Conservation (phyloP, 345 rosid genomes). For the Linum usitatissimum region DNA sequence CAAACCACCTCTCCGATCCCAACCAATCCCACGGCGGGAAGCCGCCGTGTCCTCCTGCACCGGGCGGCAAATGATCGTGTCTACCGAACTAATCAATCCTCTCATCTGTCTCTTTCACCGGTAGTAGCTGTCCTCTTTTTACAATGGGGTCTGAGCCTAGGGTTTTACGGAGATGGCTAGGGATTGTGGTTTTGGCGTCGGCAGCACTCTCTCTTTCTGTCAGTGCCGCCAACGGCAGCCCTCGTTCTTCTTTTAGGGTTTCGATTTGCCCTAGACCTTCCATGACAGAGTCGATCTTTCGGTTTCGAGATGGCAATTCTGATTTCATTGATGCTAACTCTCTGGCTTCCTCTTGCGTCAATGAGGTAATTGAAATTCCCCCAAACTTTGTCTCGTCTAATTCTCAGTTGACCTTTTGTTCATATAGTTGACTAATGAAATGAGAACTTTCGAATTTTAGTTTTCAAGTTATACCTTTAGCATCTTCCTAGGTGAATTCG, state of each 20-base stretch:
- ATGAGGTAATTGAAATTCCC: constrained; percentile 38
- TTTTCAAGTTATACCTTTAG: too few relatives aligned
- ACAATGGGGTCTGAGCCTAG: constrained; percentile 19
- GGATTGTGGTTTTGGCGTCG: constrained; percentile 3
- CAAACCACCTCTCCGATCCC: too few relatives aligned
- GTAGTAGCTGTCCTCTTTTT: not conserved
- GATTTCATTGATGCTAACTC: constrained; percentile 16
- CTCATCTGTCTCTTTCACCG: not conserved
- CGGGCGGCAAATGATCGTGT: too few relatives aligned
- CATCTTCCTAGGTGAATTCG: too few relatives aligned
- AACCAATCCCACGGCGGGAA: too few relatives aligned
- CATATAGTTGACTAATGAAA: not conserved
- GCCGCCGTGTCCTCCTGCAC: too few relatives aligned
- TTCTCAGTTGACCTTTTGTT: constrained; percentile 1
- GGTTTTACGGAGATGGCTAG: constrained; percentile 31
- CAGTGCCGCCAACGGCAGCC: constrained; percentile 12
- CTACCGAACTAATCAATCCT: too few relatives aligned
- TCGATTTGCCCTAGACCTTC: constrained; percentile 39
- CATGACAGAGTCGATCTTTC: constrained; percentile 37
- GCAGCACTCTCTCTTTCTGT: not conserved
- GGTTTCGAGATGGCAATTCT: constrained; percentile 39
- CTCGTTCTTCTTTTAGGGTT: constrained; percentile 20
- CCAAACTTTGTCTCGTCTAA: not conserved
- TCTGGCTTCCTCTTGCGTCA: constrained; percentile 32
- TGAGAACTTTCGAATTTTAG: too few relatives aligned